Evolutionary conservation across 768 basidiomycete species (phyloP).

Genomic region (Dentipellis fragilis): DNA sequence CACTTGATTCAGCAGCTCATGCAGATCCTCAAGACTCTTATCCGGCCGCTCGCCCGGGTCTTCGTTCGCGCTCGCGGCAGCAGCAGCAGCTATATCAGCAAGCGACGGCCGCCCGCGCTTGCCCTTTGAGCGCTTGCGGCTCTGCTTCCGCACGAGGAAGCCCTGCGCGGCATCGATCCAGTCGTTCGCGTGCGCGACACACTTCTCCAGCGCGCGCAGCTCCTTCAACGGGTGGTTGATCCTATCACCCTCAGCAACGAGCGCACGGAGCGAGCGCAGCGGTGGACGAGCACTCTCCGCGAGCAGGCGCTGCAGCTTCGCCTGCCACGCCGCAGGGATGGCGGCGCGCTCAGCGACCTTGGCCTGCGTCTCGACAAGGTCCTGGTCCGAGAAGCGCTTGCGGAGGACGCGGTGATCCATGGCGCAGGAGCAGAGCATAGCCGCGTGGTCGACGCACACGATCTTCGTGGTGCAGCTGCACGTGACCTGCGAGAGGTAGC

Average conservation of each 20-base stretch:
- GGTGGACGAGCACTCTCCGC: constrained; percentile 60
- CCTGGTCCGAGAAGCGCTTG: constrained; percentile 72
- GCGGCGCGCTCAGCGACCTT: constrained; percentile 64
- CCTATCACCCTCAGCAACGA: constrained; percentile 85
- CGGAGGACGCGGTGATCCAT: constrained; percentile 53
- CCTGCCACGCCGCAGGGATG: constrained; percentile 69
- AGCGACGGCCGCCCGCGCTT: too few species aligned
- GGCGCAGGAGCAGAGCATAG: constrained; percentile 62
- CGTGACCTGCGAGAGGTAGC: constrained; percentile 88
- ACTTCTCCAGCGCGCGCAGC: constrained; percentile 60
- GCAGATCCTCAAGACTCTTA: constrained; percentile 60
- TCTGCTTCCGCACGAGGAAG: constrained; percentile 72
- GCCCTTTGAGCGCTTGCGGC: constrained; percentile 35
- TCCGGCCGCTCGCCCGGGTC: constrained; percentile 66
- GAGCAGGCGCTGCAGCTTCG: constrained; percentile 57
- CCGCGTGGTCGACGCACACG: constrained; percentile 78
- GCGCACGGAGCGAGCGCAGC: constrained; percentile 66
- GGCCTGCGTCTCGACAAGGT: constrained; percentile 50
- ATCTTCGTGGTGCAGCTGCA: constrained; percentile 73
- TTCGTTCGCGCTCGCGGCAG: constrained; percentile 21
- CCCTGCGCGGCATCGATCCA: constrained; percentile 80
- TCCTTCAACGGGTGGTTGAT: constrained; percentile 70
- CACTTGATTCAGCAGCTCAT: constrained; percentile 59
- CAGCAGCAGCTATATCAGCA: too few species aligned
- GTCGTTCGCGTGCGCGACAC: constrained; percentile 74